Evolutionary conservation across 441 rosid species (phyloP).

Genomic region (Pelargonium australe): DNA sequence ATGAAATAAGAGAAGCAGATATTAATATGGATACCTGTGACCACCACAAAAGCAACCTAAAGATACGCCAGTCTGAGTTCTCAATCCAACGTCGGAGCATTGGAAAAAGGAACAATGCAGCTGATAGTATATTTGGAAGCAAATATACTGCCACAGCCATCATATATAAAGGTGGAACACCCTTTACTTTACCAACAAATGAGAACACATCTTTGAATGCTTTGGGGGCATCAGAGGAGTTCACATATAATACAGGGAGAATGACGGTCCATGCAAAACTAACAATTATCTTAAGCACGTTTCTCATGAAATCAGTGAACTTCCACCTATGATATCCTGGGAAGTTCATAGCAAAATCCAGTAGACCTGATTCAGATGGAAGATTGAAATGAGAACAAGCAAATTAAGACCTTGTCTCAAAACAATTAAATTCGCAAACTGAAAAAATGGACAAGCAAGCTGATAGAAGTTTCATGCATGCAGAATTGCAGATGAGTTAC

Average conservation of each 20-base stretch:
- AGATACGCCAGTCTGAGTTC: slow-evolving; percentile 87
- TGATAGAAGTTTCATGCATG: neutral
- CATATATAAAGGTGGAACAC: slow-evolving; percentile 73
- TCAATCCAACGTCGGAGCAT: slow-evolving; percentile 97
- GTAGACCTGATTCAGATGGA: slow-evolving; percentile 48
- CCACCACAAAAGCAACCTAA: slow-evolving; percentile 96
- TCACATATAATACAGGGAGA: slow-evolving; percentile 71
- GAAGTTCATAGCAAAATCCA: slow-evolving; percentile 86
- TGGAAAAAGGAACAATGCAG: slow-evolving; percentile 80
- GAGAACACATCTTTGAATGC: slow-evolving; percentile 39
- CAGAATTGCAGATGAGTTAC: no score
- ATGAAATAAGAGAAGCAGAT: slow-evolving; percentile 14
- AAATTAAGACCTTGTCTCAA: neutral
- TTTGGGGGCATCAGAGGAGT: slow-evolving; percentile 46
- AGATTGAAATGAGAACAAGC: slow-evolving; percentile 17
- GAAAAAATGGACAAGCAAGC: neutral
- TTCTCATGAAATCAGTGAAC: slow-evolving; percentile 71
- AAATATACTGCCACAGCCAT: slow-evolving; percentile 76
- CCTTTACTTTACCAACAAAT: slow-evolving; percentile 57
- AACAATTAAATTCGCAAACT: slow-evolving; percentile 13
- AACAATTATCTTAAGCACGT: slow-evolving; percentile 64
- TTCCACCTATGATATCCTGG: slow-evolving; percentile 93
- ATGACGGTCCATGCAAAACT: slow-evolving; percentile 73
- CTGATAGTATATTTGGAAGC: slow-evolving; percentile 72
- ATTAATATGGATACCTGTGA: slow-evolving; percentile 58